phyloP scores from a whole-genome alignment of 2,329 filamentous ascomycete species.

The Pseudogymnoascus sp. region DNA sequence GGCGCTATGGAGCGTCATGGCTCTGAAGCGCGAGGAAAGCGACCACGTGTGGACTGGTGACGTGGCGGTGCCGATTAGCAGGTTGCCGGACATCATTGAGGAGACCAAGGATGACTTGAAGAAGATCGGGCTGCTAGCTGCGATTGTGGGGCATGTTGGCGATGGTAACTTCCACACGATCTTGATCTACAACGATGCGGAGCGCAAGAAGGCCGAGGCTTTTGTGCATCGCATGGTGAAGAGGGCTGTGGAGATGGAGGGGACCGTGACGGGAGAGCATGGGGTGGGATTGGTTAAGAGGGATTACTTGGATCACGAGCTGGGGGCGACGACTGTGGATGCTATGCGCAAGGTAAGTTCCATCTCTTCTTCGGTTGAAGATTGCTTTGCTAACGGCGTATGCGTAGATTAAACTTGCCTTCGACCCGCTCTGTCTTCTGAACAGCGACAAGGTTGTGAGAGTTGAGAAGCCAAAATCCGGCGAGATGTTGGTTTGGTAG shows the following conservation, averaged over 20 bases:
- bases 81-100: slow-evolving; percentile 69
- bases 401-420: slow-evolving; percentile 66
- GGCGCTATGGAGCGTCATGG: slow-evolving; percentile 74
- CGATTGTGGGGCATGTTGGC: slow-evolving; percentile 66
- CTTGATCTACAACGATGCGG: slow-evolving; percentile 58
- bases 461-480: slow-evolving; percentile 48
- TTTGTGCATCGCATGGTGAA: slow-evolving; percentile 82
- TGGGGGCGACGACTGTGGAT: slow-evolving; percentile 69
- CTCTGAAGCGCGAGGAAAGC: slow-evolving; percentile 50
- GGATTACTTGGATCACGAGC: slow-evolving; percentile 73
- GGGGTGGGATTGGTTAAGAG: slow-evolving; percentile 79
- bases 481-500: slow-evolving; percentile 43
- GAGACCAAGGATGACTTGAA: slow-evolving; percentile 61
- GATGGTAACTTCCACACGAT: slow-evolving; percentile 75
- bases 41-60: slow-evolving; percentile 81
- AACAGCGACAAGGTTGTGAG: slow-evolving; percentile 66
- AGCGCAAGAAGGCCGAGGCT: slow-evolving; percentile 60
- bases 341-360: slow-evolving; percentile 68
- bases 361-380: not conserved
- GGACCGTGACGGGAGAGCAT: slow-evolving; percentile 80
- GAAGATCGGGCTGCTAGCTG: slow-evolving; percentile 51
- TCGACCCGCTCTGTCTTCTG: slow-evolving; percentile 63
- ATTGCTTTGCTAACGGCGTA: not conserved
- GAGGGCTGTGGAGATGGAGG: slow-evolving; percentile 76
- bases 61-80: slow-evolving; percentile 74